Conservation (phyloP, 1,139 yeast species). For the Diutina siamensis region DNA sequence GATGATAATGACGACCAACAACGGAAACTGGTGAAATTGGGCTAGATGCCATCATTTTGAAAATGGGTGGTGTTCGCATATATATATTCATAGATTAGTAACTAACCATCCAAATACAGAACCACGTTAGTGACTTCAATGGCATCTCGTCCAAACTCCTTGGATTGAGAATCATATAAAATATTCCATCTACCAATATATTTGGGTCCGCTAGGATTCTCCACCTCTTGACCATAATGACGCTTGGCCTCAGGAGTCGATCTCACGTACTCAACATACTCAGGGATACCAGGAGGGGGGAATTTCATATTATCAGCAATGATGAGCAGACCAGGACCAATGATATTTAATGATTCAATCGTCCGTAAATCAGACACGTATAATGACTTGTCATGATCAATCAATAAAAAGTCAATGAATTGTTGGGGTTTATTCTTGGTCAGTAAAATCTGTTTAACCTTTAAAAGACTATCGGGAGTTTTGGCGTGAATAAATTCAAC, state of each 20-base stretch:
- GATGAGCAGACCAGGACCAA: conserved; percentile 29
- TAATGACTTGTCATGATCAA: conserved; percentile 29
- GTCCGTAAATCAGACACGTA: conserved; percentile 34
- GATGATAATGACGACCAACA: background rate
- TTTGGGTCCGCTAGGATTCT: conserved; percentile 19
- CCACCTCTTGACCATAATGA: conserved; percentile 15
- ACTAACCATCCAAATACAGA: background rate
- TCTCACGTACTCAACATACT: conserved; percentile 27
- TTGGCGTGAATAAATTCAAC: conserved; percentile 28
- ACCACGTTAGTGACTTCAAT: background rate
- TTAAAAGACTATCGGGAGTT: conserved; percentile 20
- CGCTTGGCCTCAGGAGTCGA: conserved; percentile 26
- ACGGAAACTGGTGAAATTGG: background rate
- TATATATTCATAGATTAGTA: background rate
- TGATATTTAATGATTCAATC: conserved; percentile 26
- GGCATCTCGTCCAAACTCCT: conserved; percentile 6
- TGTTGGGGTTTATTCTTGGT: conserved; percentile 7
- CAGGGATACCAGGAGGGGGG: conserved; percentile 27
- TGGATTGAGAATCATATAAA: conserved; percentile 24
- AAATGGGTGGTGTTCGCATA: no score
- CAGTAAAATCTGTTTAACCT: conserved; percentile 14
- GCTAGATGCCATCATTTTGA: background rate
- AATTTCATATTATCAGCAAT: conserved; percentile 29
- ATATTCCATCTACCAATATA: conserved; percentile 34
- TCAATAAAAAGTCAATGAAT: conserved; percentile 24